A percentile compares a stretch with the other conserved stretches of the same genome.
Conservation (phyloP, 2,329 filamentous ascomycete genomes). For the Pseudogymnoascus verrucosus region DNA sequence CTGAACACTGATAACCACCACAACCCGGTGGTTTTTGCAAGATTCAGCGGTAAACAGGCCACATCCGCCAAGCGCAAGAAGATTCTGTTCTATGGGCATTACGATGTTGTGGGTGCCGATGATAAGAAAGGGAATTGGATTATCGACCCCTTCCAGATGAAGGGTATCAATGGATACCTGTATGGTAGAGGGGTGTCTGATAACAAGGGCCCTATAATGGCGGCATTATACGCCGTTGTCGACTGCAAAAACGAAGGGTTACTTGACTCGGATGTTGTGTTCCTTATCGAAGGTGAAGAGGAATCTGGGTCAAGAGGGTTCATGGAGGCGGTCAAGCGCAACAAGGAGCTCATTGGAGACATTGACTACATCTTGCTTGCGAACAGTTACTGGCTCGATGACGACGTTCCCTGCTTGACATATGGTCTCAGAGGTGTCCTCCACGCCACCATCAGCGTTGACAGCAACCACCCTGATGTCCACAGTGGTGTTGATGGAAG, state of each 20-base stretch:
- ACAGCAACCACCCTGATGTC: slow-evolving; percentile 78
- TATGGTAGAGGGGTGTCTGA: slow-evolving; percentile 96
- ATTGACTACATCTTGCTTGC: slow-evolving; percentile 92
- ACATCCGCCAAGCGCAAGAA: slow-evolving; percentile 64
- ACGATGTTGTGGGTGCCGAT: slow-evolving; percentile 91
- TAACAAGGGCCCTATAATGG: slow-evolving; percentile 94
- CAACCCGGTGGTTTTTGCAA: slow-evolving; percentile 90
- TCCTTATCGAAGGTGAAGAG: slow-evolving; percentile 94
- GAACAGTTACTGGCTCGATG: slow-evolving; percentile 98
- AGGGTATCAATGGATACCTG: slow-evolving; percentile 82
- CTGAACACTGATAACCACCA: slow-evolving; percentile 68
- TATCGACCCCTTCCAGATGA: slow-evolving; percentile 80
- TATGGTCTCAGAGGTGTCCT: slow-evolving; percentile 92
- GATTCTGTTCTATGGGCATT: slow-evolving; percentile 94
- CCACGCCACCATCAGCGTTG: slow-evolving; percentile 82
- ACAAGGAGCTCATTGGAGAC: slow-evolving; percentile 78
- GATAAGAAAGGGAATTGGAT: slow-evolving; percentile 76
- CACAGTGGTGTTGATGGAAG: slow-evolving; percentile 97
- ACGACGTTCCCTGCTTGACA: slow-evolving; percentile 88
- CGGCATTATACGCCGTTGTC: slow-evolving; percentile 86
- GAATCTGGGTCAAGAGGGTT: slow-evolving; percentile 92
- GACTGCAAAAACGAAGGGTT: slow-evolving; percentile 79
- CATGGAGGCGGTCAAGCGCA: slow-evolving; percentile 67
- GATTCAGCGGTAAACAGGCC: slow-evolving; percentile 69
- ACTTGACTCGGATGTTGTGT: slow-evolving; percentile 81